Conservation (phyloP, 2,329 filamentous ascomycete genomes). For the Aureobasidium sp. region DNA sequence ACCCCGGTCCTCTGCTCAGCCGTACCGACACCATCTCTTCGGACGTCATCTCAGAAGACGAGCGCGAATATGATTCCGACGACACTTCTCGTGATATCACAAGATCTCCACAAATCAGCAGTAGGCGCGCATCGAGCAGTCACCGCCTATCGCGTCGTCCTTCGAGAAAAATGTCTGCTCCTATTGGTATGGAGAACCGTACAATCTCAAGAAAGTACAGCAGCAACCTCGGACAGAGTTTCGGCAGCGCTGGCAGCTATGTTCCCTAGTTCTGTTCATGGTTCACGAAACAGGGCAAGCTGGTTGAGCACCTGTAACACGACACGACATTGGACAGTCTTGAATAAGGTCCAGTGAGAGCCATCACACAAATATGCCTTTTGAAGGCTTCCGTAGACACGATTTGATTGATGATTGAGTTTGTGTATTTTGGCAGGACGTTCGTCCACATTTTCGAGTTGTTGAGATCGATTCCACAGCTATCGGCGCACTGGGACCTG, state of each 20-base stretch:
- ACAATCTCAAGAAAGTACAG: slow-evolving; percentile 35
- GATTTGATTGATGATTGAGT: background rate
- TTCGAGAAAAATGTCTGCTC: slow-evolving; percentile 33
- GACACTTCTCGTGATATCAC: background rate
- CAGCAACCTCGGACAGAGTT: slow-evolving; percentile 36
- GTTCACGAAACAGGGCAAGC: background rate
- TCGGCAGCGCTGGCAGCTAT: slow-evolving; percentile 24
- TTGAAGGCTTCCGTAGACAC: background rate
- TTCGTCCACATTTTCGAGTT: background rate
- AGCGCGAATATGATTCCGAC: slow-evolving; percentile 16
- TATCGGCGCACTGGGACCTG: background rate
- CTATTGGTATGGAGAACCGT: slow-evolving; percentile 36
- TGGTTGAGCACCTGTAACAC: background rate
- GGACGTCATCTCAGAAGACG: slow-evolving; percentile 18
- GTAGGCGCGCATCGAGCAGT: slow-evolving; percentile 9
- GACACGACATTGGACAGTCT: background rate
- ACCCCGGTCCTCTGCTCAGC: slow-evolving; percentile 27
- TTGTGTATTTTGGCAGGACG: background rate
- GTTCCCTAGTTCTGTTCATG: slow-evolving; percentile 6
- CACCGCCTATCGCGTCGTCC: slow-evolving; percentile 22
- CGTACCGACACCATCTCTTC: slow-evolving; percentile 24
- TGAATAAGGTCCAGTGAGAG: background rate
- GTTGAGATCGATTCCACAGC: too few relatives aligned
- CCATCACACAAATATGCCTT: background rate
- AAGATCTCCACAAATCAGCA: background rate